These are phyloP conservation scores for Russula earlei DNA, from an alignment of 768 basidiomycete genomes.

Conservation along the genomic window DNA sequence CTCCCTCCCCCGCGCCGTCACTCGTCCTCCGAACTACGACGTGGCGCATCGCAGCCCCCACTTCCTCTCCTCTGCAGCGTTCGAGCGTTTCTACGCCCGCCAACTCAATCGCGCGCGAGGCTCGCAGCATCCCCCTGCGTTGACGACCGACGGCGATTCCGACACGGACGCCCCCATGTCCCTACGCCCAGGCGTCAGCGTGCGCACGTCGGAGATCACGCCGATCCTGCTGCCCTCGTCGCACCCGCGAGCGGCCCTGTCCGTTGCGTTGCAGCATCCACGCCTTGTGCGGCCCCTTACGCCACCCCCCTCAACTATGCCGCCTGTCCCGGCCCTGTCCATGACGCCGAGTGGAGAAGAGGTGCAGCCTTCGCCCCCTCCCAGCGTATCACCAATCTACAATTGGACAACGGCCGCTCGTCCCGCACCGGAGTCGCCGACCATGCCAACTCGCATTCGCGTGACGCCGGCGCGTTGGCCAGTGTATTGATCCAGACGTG, in stretches of 20 bases:
- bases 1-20: slow-evolving; percentile 7
- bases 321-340: background rate
- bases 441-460: slow-evolving; percentile 3
- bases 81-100: slow-evolving; percentile 11
- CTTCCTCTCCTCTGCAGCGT: background rate
- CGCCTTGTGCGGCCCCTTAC: slow-evolving; percentile 1
- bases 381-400: slow-evolving; percentile 19
- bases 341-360: slow-evolving; percentile 1
- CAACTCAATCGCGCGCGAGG: slow-evolving; percentile 3
- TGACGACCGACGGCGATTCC: background rate
- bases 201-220: slow-evolving; percentile 18
- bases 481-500: slow-evolving; percentile 3
- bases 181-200: slow-evolving; percentile 4
- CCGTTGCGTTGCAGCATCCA: background rate
- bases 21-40: slow-evolving; percentile 10
- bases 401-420: slow-evolving; percentile 4
- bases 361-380: slow-evolving; percentile 16
- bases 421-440: slow-evolving; percentile 12
- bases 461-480: slow-evolving; percentile 11
- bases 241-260: slow-evolving; percentile 1
- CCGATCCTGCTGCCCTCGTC: slow-evolving; percentile 18
- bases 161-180: slow-evolving; percentile 1
- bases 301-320: background rate
- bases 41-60: background rate
- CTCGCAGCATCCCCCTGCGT: background rate